Conservation (phyloP, 2,329 filamentous ascomycete species). For the Botryotinia calthae region DNA sequence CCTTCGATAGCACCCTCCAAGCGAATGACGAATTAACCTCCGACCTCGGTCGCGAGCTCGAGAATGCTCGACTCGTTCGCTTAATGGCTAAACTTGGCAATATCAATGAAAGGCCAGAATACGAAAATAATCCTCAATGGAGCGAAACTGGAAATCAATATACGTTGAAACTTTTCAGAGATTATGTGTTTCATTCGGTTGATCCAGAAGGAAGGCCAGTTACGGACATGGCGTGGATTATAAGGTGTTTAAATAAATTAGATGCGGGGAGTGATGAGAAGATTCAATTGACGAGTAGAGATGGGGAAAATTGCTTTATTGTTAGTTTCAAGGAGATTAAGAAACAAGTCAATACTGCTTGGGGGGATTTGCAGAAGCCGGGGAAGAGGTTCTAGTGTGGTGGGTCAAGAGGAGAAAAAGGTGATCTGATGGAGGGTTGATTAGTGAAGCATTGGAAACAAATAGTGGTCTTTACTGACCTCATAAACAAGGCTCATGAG, state of each 20-base stretch:
- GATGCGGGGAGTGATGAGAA: conserved; percentile 87
- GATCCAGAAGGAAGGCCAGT: conserved; percentile 80
- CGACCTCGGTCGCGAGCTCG: conserved; percentile 75
- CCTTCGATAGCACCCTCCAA: conserved; percentile 77
- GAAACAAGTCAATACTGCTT: conserved; percentile 57
- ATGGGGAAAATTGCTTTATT: conserved; percentile 85
- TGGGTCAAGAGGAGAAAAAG: not conserved
- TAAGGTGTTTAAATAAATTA: conserved; percentile 84
- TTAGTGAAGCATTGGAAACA: not conserved
- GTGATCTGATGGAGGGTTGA: not conserved
- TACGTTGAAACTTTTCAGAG: conserved; percentile 89
- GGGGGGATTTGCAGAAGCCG: conserved; percentile 50
- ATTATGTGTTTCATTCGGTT: conserved; percentile 96
- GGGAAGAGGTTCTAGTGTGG: conserved; percentile 14
- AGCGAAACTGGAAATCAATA: conserved; percentile 91
- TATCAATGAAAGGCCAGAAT: conserved; percentile 87
- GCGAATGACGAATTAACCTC: conserved; percentile 71
- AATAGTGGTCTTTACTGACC: not conserved
- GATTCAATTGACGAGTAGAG: conserved; percentile 79
- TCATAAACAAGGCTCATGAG: not conserved
- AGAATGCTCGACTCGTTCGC: conserved; percentile 83
- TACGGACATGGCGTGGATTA: conserved; percentile 81
- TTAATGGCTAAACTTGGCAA: conserved; percentile 78
- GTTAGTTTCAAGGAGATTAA: conserved; percentile 89
- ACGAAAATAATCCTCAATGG: conserved; percentile 75